These are phyloP conservation scores for Populus alba DNA, from an alignment of 345 rosid species.

Conservation along the genomic window DNA sequence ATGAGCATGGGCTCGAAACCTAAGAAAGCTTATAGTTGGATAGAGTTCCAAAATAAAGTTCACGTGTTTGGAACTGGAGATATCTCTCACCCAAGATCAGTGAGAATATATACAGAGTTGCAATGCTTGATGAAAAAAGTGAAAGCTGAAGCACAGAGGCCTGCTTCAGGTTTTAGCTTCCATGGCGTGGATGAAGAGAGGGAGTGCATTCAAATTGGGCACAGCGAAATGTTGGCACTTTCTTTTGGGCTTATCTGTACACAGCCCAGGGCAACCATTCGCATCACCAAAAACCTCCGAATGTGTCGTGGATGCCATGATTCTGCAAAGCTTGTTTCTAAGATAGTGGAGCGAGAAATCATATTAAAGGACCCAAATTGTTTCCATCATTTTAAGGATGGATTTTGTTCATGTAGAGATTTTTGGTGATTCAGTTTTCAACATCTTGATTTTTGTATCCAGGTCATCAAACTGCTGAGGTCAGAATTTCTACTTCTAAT, in stretches of 20 bases:
- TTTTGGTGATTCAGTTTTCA: conserved; percentile 17
- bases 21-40: conserved; percentile 49
- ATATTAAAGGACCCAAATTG: conserved; percentile 38
- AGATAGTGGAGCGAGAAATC: conserved; percentile 38
- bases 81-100: conserved; percentile 51
- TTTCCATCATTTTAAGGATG: conserved; percentile 41
- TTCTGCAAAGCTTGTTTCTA: conserved; percentile 34
- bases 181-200: conserved; percentile 52
- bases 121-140: conserved; percentile 34
- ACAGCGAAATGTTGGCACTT: conserved; percentile 57
- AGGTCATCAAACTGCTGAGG: not conserved
- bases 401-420: conserved; percentile 39
- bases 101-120: conserved; percentile 41
- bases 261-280: conserved; percentile 30
- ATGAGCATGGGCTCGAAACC: conserved; percentile 48
- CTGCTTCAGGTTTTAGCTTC: conserved; percentile 24
- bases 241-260: conserved; percentile 51
- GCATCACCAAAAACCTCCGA: conserved; percentile 38
- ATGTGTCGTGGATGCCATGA: conserved; percentile 43
- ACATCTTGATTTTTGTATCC: not conserved
- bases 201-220: conserved; percentile 39
- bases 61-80: conserved; percentile 56
- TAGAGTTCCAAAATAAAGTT: conserved; percentile 50
- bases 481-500: not conserved
- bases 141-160: conserved; percentile 14